Conservation (phyloP, 2,329 filamentous ascomycete species). For the Chrysosphaeria jannelii region DNA sequence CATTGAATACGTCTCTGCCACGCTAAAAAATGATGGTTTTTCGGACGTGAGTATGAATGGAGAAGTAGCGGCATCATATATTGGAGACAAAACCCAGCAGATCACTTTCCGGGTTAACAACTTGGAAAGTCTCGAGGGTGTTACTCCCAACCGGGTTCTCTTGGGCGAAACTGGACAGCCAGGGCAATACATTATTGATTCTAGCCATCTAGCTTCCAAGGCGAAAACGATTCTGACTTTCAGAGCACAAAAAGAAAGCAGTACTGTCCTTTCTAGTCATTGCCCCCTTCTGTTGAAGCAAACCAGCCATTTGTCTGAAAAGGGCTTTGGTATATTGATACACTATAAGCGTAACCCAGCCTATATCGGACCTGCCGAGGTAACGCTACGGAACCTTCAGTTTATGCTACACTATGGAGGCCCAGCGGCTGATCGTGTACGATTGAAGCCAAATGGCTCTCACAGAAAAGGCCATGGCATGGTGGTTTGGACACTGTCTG, state of each 20-base stretch:
- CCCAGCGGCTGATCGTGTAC: slow-evolving; percentile 29
- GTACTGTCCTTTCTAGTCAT: slow-evolving; percentile 16
- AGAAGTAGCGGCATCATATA: slow-evolving; percentile 12
- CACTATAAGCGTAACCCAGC: slow-evolving; percentile 58
- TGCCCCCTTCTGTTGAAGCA: slow-evolving; percentile 43
- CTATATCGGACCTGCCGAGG: slow-evolving; percentile 6
- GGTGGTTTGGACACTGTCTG: slow-evolving; percentile 68
- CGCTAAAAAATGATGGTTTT: too few species aligned
- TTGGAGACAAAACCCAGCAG: too few species aligned
- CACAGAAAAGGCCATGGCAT: slow-evolving; percentile 48
- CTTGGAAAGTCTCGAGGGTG: slow-evolving; percentile 63
- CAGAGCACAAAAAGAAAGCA: slow-evolving; percentile 42
- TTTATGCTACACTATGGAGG: slow-evolving; percentile 44
- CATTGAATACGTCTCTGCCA: slow-evolving; percentile 70
- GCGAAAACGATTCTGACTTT: slow-evolving; percentile 77
- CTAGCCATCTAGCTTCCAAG: slow-evolving; percentile 36
- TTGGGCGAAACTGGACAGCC: slow-evolving; percentile 35
- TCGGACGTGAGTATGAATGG: too few species aligned
- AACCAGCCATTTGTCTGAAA: too few species aligned
- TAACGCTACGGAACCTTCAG: slow-evolving; percentile 37
- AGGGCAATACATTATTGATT: slow-evolving; percentile 53
- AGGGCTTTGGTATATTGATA: slow-evolving; percentile 63
- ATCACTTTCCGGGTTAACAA: slow-evolving; percentile 67
- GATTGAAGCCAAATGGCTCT: slow-evolving; percentile 53
- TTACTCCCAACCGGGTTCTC: slow-evolving; percentile 81